Conservation (phyloP, 2,329 filamentous ascomycete species). For the Alternaria brassicicola region DNA sequence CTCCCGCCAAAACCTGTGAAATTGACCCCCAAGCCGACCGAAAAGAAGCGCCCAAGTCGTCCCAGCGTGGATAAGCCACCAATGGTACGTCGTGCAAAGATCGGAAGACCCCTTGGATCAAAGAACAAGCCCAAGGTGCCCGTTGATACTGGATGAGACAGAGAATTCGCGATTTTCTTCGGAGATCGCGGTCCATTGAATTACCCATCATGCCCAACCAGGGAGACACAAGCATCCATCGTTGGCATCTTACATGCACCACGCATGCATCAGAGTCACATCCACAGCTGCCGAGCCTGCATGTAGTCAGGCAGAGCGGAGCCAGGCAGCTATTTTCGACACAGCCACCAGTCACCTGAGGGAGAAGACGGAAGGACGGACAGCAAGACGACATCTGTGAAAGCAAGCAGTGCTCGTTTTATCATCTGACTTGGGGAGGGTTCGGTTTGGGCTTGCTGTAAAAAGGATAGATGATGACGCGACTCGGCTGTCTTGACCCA, state of each 20-base stretch:
- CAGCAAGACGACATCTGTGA: neutral
- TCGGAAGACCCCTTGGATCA: neutral
- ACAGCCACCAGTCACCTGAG: neutral
- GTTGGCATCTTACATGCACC: neutral
- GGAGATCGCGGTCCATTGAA: neutral
- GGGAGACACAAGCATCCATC: neutral
- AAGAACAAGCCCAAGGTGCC: conserved; percentile 1
- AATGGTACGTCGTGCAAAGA: neutral
- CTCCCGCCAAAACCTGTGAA: neutral
- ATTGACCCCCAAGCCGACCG: no score
- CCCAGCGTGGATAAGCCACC: neutral
- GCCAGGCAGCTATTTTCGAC: neutral
- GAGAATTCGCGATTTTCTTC: neutral
- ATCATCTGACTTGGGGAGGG: neutral
- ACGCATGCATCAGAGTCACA: neutral
- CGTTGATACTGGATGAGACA: neutral
- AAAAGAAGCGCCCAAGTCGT: neutral
- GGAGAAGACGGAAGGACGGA: neutral
- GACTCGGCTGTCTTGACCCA: neutral
- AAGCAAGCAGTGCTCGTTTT: neutral
- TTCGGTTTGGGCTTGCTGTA: neutral
- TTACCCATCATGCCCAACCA: neutral
- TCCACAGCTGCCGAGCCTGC: neutral
- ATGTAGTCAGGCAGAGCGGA: neutral
- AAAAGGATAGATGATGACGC: neutral